Evolutionary conservation across 768 basidiomycete species (phyloP), one percentile per base, ranked within the genome.

Genomic region (Calocybe cyanea): DNA sequence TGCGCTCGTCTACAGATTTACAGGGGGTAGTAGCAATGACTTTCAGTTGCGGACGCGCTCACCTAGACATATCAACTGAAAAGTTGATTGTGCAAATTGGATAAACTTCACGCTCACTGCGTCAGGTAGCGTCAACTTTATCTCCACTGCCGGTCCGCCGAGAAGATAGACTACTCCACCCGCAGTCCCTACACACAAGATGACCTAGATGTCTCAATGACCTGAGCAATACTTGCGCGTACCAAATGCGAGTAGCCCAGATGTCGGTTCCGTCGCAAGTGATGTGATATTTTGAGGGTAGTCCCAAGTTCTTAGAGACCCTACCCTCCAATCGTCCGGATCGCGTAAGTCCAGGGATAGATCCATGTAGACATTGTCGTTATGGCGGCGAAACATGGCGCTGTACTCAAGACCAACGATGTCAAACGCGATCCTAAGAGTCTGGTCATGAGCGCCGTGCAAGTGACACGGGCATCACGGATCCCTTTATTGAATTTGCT

Each of bases 71-170:
- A 82, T 59, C 5, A 91, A 59, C 38, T 76, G 75, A 49, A 71
- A 75, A 2, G 74, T 62, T 2, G 76, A 75, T 0, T 67, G 55
- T 2, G 82, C 76, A 53, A 89, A 86, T 23, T 77, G 75, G 15
- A 91, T 63, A 48, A 84, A 78, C 55, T 81, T 80, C 48, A 84
- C 71, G 25, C 64, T 62, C 15, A 65, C 57, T 9, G 67, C 61
- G 37, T 78, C 68, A 8, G 75, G 75, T 9, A 83, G 56, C 13
- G 56, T 58, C 24, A 85, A 57, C 43, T 62, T 73, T 35, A 62
- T 62, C 41, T 81, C 72, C 10, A 91, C 85, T 3, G 83, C 79
- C 2, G 83, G 75, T 4, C 77, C 71, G 1, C 92, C 92, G 51
- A 81, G 77, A 19, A 92, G 52, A 45, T 82, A 71, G 25, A 93